Percentiles rank a stretch among this genome's conserved stretches.
Evolutionary conservation across 2,329 filamentous ascomycete species (phyloP).

Genomic region (Ceratocystis diversiconidia): DNA sequence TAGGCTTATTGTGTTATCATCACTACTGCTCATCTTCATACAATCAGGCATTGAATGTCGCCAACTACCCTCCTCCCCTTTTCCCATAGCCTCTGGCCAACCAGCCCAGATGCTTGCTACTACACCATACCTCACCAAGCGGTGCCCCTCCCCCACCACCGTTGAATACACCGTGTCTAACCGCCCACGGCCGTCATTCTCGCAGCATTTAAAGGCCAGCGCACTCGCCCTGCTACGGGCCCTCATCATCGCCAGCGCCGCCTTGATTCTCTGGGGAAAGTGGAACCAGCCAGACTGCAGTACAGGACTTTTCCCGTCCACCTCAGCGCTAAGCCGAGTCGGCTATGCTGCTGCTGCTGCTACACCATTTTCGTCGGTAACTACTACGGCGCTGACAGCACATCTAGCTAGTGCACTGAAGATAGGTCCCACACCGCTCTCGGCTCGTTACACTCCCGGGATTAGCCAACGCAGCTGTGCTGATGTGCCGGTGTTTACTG

Average conservation of each 20-base stretch:
- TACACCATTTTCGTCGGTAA: neutral
- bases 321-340: neutral
- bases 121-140: conserved; percentile 43
- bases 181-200: conserved; percentile 39
- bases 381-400: neutral
- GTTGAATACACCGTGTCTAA: conserved; percentile 86
- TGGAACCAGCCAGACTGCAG: conserved; percentile 27
- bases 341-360: neutral
- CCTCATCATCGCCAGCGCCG: conserved; percentile 29
- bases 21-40: neutral
- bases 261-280: conserved; percentile 38
- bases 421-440: neutral
- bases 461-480: conserved; percentile 19
- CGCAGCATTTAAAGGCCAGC: conserved; percentile 33
- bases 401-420: neutral
- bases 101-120: conserved; percentile 45
- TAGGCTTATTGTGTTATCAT: neutral
- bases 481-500: conserved; percentile 22
- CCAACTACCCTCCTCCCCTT: neutral
- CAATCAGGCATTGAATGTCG: neutral
- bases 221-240: conserved; percentile 33
- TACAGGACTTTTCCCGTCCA: conserved; percentile 7
- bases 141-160: conserved; percentile 72
- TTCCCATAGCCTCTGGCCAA: neutral
- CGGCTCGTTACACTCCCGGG: conserved; percentile 16